These are phyloP conservation scores for Penicillium sp. DNA, from an alignment of 2,329 filamentous ascomycete species.

Conservation along the genomic window DNA sequence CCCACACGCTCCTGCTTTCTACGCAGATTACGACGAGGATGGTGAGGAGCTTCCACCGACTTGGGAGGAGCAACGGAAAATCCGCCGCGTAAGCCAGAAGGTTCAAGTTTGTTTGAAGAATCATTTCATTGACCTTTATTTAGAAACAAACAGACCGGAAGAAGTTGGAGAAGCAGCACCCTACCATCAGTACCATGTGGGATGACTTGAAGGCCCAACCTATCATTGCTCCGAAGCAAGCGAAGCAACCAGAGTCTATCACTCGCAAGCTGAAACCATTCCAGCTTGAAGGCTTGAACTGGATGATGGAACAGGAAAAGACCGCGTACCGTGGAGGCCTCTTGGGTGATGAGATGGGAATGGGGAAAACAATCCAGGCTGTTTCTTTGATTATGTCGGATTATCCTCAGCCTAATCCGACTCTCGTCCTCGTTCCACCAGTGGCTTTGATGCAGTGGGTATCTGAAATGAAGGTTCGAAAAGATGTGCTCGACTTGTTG, in stretches of 20 bases:
- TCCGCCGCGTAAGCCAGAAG: conserved; percentile 28
- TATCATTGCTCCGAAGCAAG: conserved; percentile 63
- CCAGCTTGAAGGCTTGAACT: conserved; percentile 88
- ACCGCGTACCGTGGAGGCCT: conserved; percentile 84
- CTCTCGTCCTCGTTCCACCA: conserved; percentile 85
- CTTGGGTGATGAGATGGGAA: conserved; percentile 96
- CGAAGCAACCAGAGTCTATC: conserved; percentile 73
- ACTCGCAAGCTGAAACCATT: conserved; percentile 86
- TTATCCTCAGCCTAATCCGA: conserved; percentile 78
- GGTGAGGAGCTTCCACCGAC: conserved; percentile 9
- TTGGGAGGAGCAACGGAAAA: conserved; percentile 20
- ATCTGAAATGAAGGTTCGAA: conserved; percentile 67
- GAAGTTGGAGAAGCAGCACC: conserved; percentile 74
- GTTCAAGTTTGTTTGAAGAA: background rate
- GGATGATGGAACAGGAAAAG: conserved; percentile 91
- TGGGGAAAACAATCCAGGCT: conserved; percentile 97
- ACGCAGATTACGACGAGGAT: conserved; percentile 5
- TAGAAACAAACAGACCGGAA: conserved; percentile 53
- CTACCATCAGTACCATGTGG: conserved; percentile 84
- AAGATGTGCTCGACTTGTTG: background rate
- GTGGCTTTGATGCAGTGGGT: conserved; percentile 97
- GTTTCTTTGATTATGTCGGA: conserved; percentile 98
- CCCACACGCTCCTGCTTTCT: background rate
- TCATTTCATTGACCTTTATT: background rate
- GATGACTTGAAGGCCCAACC: conserved; percentile 67